Conservation (phyloP, 371 early-diverging fungal genomes). For the Cokeromyces recurvatus region DNA sequence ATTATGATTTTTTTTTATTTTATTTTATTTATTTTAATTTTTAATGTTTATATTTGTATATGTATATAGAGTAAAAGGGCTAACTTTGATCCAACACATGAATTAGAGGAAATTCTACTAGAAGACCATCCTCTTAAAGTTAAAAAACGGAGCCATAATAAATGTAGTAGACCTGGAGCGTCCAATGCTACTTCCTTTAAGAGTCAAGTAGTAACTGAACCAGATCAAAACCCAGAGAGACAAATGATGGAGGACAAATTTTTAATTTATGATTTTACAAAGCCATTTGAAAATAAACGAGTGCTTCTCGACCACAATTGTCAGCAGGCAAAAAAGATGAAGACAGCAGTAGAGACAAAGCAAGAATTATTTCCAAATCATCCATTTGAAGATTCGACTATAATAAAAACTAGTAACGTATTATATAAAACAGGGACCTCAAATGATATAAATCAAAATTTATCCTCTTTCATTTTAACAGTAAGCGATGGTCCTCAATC, state of each 20-base stretch:
- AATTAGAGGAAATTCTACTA: constrained; percentile 89
- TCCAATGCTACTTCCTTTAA: constrained; percentile 1
- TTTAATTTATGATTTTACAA: constrained; percentile 57
- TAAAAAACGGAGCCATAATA: constrained; percentile 25
- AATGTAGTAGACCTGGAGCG: constrained; percentile 17
- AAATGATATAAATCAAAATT: too few species aligned
- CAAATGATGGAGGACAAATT: constrained; percentile 65
- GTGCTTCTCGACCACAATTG: too few species aligned
- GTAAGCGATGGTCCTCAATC: too few species aligned
- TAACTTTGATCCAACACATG: constrained; percentile 95
- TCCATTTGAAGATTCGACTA: too few species aligned
- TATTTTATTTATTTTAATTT: neutral
- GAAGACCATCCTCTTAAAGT: constrained; percentile 89
- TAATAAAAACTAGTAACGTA: too few species aligned
- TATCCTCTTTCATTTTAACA: too few species aligned
- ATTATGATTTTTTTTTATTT: too few species aligned
- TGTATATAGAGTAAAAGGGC: constrained; percentile 52
- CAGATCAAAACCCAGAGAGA: constrained; percentile 28
- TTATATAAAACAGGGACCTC: too few species aligned
- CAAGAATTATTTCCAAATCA: too few species aligned
- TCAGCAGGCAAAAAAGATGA: too few species aligned
- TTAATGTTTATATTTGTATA: neutral
- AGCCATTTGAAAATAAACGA: constrained; percentile 39
- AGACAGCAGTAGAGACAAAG: too few species aligned
- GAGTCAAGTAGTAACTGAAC: neutral